Evolutionary conservation across 768 basidiomycete species (phyloP), one percentile per base, ranked within the genome.

Genomic region (Fistulinella prunicolor): DNA sequence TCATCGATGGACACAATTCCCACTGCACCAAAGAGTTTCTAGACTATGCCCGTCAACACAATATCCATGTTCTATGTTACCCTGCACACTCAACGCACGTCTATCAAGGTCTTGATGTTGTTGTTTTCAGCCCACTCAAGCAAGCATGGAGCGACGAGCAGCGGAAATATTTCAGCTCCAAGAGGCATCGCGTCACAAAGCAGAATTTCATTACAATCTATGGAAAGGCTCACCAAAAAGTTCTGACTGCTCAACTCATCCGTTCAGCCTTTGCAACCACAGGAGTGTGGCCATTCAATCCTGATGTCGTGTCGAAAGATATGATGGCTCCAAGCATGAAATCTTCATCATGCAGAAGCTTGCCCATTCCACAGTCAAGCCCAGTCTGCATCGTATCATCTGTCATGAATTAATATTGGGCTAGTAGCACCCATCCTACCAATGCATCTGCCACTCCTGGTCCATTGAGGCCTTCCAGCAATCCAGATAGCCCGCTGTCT

Each of bases 1-100:
- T 73, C n/a, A 63, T 79, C 7, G 73, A 79, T 62, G 71, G 78
- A 2, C 77, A 80, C 44, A 68, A 61, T 46, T 77, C 70, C 0
- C 76, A 79, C 45, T 72, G 67, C 47, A 70, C 66, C 3, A 37
- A 46, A 3, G 58, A 44, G 3, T 73, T 78, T 46, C 70, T 80
- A 16, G 47, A 63, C 5, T 72, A 71, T 59, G 71, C 71, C 0
- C 41, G 53, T 3, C 37, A 57, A 1, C 48, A 75, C 47, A 54
- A 64, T 0, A 79, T 79, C 19, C 47, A 64, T 19, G 55, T 78
- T 5, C 47, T 77, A 0, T 73, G 70, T 49, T 78, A 77, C 59
- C 76, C 72, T 14, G 54, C 58, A 8, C 52, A 59, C 26, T 1
- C 44, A 6, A 58, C 55, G 4, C 42, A 56, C 35, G 22, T 44